These are phyloP conservation scores for Citrullus mucosospermus DNA, from an alignment of 306 rosid species.

Conservation along the genomic window DNA sequence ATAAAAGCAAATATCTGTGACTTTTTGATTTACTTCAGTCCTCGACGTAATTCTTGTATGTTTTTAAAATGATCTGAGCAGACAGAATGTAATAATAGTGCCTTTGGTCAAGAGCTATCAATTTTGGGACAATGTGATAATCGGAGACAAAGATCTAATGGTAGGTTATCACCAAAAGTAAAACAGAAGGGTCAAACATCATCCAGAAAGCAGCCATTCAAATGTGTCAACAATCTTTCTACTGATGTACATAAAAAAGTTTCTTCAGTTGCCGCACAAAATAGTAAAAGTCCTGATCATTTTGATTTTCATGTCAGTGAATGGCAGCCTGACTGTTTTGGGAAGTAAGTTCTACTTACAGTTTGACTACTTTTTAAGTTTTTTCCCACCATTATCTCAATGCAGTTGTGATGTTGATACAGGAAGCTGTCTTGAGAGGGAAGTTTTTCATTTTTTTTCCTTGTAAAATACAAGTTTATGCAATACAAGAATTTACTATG, in stretches of 20 bases:
- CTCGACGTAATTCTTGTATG: constrained; percentile 5
- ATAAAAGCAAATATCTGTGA: constrained; percentile 6
- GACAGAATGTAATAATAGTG: constrained; percentile 21
- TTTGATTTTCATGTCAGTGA: constrained; percentile 13
- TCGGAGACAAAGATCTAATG: constrained; percentile 19
- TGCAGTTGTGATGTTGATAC: background rate
- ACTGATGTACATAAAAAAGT: background rate
- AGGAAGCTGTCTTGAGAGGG: background rate
- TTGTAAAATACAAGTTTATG: background rate
- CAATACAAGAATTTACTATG: background rate
- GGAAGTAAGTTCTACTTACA: background rate
- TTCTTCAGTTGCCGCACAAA: constrained; percentile 24
- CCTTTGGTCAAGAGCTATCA: constrained; percentile 36
- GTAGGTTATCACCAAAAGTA: constrained; percentile 17
- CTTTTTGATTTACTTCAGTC: constrained; percentile 6
- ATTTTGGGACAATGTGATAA: constrained; percentile 26
- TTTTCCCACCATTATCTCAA: background rate
- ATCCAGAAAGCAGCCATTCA: constrained; percentile 22
- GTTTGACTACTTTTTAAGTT: background rate
- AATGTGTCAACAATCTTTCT: constrained; percentile 19
- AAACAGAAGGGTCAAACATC: constrained; percentile 28
- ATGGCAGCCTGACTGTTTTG: constrained; percentile 14
- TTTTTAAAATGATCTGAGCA: constrained; percentile 29
- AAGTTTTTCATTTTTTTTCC: background rate
- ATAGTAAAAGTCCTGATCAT: constrained; percentile 18